Evolutionary conservation across 495 filamentous ascomycete species (phyloP), one percentile per base, ranked within the genome.

Genomic region (Darksidea phi): DNA sequence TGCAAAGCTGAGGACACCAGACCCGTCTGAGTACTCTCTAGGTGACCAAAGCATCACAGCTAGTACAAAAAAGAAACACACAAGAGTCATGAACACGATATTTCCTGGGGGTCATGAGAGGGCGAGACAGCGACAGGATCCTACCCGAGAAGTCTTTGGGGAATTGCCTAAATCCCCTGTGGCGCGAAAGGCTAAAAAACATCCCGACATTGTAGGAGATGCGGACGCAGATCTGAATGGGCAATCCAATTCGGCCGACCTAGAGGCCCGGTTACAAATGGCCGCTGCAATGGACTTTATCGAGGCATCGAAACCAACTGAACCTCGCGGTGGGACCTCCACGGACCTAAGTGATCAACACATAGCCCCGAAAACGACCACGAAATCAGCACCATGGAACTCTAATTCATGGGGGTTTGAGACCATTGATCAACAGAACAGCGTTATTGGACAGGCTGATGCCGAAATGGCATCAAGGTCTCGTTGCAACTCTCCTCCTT

Each of bases 361-460:
- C 3, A 32, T 10, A 3, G 28, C 4, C 28, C 28, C 3, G 17
- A 24, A 34, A 21, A 20, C 7, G 2, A 21, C 6, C 1, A 13
- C 32, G 46, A 21, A 42, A 6, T 1, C 46, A 6, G 46, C 56
- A 50, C 56, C 54, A 8, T 57, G 41, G 23, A 21, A 15, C 24
- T 12, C 54, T 6, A 25, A 46, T 12, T 57, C 42, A 1, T 57
- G 54, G 54, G 18, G 42, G 1, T 57, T 57, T 18, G 54, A 26
- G 18, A n/a, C 23, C 26, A n/a, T 32, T 20, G 6, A 37, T 8
- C 41, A 57, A 20, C 37, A 47, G 17, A 25, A 28, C 8, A n/a
- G 5, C 25, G 21, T 11, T 17, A n/a, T 6, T 17, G 13, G 18
- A 48, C 37, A 41, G 4, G 25, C 23, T 24, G 25, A 50, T 3